Conservation (phyloP, 768 basidiomycete genomes). For the Leccinum variicolor region DNA sequence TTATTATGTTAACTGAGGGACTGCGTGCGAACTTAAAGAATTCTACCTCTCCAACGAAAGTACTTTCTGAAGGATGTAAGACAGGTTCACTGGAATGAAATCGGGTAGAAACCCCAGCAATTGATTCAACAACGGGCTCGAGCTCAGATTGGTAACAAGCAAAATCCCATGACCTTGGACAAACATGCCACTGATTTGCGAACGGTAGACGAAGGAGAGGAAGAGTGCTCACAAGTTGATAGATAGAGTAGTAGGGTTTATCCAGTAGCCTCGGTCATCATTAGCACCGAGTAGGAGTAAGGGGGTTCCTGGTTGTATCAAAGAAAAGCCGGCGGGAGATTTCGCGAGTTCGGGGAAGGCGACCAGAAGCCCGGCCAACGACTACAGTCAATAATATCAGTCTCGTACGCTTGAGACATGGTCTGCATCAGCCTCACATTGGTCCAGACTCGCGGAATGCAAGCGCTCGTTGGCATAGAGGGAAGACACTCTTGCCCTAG, state of each 20-base stretch:
- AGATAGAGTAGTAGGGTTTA: slow-evolving; percentile 12
- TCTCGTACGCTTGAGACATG: not conserved
- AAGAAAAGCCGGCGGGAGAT: slow-evolving; percentile 17
- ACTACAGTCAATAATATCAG: slow-evolving; percentile 15
- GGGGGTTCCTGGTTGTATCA: slow-evolving; percentile 28
- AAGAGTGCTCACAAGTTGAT: slow-evolving; percentile 20
- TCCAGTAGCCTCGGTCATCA: slow-evolving; percentile 14
- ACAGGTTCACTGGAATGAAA: not conserved
- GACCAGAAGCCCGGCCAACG: slow-evolving; percentile 16
- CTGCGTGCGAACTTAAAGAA: not conserved
- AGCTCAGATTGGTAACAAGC: slow-evolving; percentile 20
- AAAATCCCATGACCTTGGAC: slow-evolving; percentile 24
- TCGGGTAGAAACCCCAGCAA: not conserved
- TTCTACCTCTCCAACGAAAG: slow-evolving; percentile 3
- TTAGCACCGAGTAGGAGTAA: slow-evolving; percentile 20
- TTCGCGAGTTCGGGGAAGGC: slow-evolving; percentile 26
- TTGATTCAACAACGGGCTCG: slow-evolving; percentile 2
- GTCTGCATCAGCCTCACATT: slow-evolving; percentile 18
- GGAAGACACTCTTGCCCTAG: not conserved
- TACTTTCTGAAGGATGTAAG: not conserved
- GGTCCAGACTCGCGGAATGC: slow-evolving; percentile 26
- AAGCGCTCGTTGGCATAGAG: not conserved
- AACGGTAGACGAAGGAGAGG: not conserved
- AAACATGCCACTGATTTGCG: not conserved
- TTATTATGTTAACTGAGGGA: slow-evolving; percentile 7